A percentile compares a stretch with the other conserved stretches of the same genome.
phyloP scores from a whole-genome alignment of 257 asterid genomes.

The Ballota nigra region DNA sequence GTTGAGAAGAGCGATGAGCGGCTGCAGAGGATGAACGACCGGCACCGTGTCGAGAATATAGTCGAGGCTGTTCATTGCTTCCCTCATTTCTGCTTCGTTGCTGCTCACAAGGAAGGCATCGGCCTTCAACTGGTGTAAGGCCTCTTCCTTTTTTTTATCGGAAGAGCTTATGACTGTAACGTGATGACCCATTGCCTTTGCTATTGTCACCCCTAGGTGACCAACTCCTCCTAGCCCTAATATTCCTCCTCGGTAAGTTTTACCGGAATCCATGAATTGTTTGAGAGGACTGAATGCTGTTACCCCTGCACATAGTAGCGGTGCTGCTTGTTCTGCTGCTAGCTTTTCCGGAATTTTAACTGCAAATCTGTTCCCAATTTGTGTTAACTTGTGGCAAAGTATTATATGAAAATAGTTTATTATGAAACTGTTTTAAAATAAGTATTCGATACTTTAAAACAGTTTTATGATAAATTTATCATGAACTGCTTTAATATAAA shows the following conservation, averaged over 20 bases:
- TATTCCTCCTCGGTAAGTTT: constrained; percentile 30
- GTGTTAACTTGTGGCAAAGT: too few relatives aligned
- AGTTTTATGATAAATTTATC: too few relatives aligned
- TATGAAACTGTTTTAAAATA: too few relatives aligned
- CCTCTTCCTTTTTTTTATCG: constrained; percentile 32
- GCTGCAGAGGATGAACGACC: constrained; percentile 27
- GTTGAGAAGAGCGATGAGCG: constrained; percentile 36
- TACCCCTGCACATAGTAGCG: constrained; percentile 49
- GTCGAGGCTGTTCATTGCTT: constrained; percentile 34
- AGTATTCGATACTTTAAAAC: too few relatives aligned
- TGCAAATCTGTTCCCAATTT: constrained; percentile 30
- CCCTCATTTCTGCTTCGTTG: constrained; percentile 29
- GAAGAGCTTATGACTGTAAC: constrained; percentile 52
- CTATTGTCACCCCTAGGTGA: constrained; percentile 47
- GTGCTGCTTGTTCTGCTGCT: constrained; percentile 44
- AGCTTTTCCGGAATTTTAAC: constrained; percentile 39
- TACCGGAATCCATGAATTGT: constrained; percentile 22
- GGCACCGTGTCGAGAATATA: constrained; percentile 50
- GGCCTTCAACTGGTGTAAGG: constrained; percentile 36
- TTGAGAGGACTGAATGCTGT: constrained; percentile 51
- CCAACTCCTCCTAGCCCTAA: constrained; percentile 54
- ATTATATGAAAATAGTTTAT: too few relatives aligned
- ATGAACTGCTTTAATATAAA: too few relatives aligned
- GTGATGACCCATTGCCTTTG: constrained; percentile 54
- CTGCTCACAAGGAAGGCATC: constrained; percentile 34